These are phyloP conservation scores for Rhododendron kiyosumense DNA, from an alignment of 148 eudicot species.

Conservation along the genomic window DNA sequence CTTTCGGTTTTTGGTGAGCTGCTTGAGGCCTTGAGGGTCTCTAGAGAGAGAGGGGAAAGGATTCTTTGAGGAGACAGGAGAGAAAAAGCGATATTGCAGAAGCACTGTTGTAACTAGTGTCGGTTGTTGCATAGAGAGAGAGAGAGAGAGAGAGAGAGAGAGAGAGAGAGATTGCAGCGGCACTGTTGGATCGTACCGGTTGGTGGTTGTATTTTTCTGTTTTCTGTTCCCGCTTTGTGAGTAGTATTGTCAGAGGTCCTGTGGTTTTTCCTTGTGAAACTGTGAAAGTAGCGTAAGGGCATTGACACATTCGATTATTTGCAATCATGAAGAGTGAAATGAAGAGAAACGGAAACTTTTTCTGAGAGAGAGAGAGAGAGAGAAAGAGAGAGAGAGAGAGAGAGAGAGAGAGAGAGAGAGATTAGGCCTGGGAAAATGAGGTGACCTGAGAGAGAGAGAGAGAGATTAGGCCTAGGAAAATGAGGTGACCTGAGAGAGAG, in stretches of 20 bases:
- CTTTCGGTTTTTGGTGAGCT: neutral
- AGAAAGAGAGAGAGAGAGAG: too few species aligned
- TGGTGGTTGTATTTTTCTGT: neutral
- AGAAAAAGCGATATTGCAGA: neutral
- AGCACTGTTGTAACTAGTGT: neutral
- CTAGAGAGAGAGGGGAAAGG: neutral
- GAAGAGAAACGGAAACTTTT: neutral
- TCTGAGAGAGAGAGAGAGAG: neutral
- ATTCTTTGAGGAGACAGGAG: neutral
- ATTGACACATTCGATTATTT: neutral
- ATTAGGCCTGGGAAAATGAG: too few species aligned
- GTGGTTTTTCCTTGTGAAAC: neutral
- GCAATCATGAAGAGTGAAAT: neutral
- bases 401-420: too few species aligned
- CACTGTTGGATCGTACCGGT: neutral
- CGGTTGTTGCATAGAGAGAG: neutral
- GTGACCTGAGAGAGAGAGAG: too few species aligned
- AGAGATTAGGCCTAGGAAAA: too few species aligned
- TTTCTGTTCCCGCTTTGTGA: slow-evolving; percentile 1
- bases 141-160: too few species aligned
- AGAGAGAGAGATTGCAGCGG: too few species aligned
- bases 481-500: too few species aligned
- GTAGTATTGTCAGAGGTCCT: neutral
- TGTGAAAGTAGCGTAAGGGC: neutral
- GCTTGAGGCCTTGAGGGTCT: neutral